Evolutionary conservation across 1,139 yeast species (phyloP).

Genomic region (Saccharomyces pastorianus): DNA sequence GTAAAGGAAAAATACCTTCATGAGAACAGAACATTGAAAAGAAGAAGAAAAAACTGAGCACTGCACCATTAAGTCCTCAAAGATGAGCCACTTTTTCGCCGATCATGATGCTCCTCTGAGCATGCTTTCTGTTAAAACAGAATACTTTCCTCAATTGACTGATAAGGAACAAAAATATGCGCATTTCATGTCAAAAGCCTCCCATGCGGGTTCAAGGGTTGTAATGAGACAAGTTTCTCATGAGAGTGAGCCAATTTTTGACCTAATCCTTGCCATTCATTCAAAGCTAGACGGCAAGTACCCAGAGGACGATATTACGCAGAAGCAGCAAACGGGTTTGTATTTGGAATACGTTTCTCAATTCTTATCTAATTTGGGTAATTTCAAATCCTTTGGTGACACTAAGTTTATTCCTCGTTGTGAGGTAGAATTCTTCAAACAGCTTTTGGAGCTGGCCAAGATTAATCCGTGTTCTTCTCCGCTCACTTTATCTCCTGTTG

Average conservation of each 20-base stretch:
- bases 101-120: constrained; percentile 28
- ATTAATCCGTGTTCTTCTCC: constrained; percentile 31
- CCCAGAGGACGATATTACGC: constrained; percentile 32
- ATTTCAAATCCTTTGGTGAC: constrained; percentile 85
- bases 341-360: constrained; percentile 77
- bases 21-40: background rate
- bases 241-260: constrained; percentile 68
- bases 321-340: constrained; percentile 20
- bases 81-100: constrained; percentile 12
- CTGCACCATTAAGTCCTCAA: background rate
- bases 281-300: constrained; percentile 46
- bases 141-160: constrained; percentile 43
- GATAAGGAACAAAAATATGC: constrained; percentile 61
- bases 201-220: constrained; percentile 74
- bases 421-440: constrained; percentile 40
- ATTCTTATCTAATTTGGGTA: constrained; percentile 73
- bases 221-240: constrained; percentile 78
- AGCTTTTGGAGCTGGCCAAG: constrained; percentile 33
- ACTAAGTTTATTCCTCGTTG: constrained; percentile 71
- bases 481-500: constrained; percentile 9
- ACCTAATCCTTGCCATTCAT: constrained; percentile 56
- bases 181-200: constrained; percentile 73
- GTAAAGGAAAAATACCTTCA: background rate
- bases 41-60: background rate
- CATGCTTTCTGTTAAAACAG: constrained; percentile 37